Evolutionary conservation across 2,329 filamentous ascomycete genomes (phyloP).

Genomic region (Fonsecaea multimorphosa): DNA sequence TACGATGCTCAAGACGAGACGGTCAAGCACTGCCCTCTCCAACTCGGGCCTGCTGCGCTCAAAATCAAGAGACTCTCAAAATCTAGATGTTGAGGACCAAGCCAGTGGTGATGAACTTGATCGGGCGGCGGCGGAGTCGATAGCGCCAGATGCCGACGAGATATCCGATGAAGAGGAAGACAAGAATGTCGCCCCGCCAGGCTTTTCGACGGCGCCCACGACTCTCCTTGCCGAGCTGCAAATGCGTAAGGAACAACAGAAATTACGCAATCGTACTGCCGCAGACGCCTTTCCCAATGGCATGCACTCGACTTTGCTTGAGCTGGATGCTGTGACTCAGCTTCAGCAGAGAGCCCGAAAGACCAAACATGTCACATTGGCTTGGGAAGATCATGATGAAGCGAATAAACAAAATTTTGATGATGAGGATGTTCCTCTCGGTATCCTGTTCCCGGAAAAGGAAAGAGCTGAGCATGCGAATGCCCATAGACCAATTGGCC

Average conservation of each 20-base stretch:
- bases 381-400: conserved; percentile 77
- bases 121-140: conserved; percentile 32
- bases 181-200: conserved; percentile 53
- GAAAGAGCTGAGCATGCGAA: conserved; percentile 43
- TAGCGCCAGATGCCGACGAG: conserved; percentile 39
- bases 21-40: conserved; percentile 37
- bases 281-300: conserved; percentile 71
- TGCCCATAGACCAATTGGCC: conserved; percentile 49
- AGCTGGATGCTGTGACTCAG: conserved; percentile 89
- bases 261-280: conserved; percentile 74
- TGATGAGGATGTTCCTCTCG: conserved; percentile 88
- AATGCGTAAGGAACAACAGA: conserved; percentile 86
- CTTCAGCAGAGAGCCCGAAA: conserved; percentile 77
- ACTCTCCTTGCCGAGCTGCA: conserved; percentile 93
- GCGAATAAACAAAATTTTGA: conserved; percentile 60
- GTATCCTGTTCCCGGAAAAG: conserved; percentile 70
- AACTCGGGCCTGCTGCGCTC: conserved; percentile 33
- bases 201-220: conserved; percentile 75
- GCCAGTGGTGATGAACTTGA: conserved; percentile 37
- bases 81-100: conserved; percentile 29
- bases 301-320: conserved; percentile 87
- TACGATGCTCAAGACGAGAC: conserved; percentile 39
- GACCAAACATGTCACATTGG: conserved; percentile 78
- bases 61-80: conserved; percentile 31
- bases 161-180: conserved; percentile 50